These are phyloP conservation scores for Calocybe cyanea DNA, from an alignment of 768 basidiomycete genomes.

Conservation along the genomic window DNA sequence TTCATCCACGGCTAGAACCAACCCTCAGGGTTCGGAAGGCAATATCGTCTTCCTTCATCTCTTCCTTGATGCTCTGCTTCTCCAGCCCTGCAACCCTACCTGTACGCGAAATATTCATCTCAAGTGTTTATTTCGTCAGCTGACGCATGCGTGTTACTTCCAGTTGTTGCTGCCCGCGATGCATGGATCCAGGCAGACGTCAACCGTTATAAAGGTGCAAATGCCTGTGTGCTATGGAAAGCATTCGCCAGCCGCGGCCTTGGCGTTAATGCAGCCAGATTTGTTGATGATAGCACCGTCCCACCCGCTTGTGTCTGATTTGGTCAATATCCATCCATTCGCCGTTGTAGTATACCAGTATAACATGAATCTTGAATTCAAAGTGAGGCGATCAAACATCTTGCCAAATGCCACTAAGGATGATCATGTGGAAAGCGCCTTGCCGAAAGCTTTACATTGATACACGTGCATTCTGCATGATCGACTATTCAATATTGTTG, in stretches of 20 bases:
- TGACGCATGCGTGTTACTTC: not conserved
- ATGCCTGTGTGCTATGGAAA: conserved; percentile 32
- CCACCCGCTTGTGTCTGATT: conserved; percentile 4
- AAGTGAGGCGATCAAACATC: no score
- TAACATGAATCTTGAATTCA: no score
- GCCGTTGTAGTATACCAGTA: no score
- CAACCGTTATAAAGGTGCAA: conserved; percentile 31
- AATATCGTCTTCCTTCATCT: conserved; percentile 36
- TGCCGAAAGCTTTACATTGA: no score
- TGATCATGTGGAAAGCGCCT: no score
- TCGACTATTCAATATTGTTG: no score
- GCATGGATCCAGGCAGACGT: conserved; percentile 36
- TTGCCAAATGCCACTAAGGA: no score
- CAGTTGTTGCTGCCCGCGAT: conserved; percentile 32
- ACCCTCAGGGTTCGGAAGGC: conserved; percentile 27
- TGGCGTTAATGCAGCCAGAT: conserved; percentile 28
- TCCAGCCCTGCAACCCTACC: conserved; percentile 34
- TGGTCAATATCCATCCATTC: no score
- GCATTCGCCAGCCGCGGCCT: conserved; percentile 34
- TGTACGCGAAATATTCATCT: conserved; percentile 16
- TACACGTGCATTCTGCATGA: no score
- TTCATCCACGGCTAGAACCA: conserved; percentile 22
- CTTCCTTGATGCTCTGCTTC: conserved; percentile 33
- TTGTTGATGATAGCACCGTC: conserved; percentile 19
- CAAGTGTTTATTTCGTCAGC: not conserved